phyloP scores from a whole-genome alignment of 352 stramenopile species.

The Globisporangium abappressorium region DNA sequence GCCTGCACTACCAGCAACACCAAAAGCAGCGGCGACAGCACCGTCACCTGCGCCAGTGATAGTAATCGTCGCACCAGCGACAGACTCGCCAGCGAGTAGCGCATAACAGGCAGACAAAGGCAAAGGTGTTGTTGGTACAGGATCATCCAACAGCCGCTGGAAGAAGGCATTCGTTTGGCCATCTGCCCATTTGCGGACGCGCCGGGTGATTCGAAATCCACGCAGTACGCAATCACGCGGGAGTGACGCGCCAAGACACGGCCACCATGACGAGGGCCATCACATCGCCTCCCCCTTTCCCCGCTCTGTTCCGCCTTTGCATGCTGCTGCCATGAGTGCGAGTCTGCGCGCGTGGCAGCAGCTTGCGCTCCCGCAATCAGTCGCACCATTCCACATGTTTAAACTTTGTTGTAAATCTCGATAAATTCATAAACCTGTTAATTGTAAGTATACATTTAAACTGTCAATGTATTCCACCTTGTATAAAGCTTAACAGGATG shows the following conservation, averaged over 20 bases:
- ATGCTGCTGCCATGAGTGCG: not conserved
- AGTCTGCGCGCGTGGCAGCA: not conserved
- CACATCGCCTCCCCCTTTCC: not conserved
- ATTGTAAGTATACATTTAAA: too few species aligned
- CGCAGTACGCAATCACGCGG: conserved; percentile 1
- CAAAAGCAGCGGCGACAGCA: not conserved
- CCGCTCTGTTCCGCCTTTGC: not conserved
- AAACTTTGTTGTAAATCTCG: not conserved
- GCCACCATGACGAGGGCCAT: too few species aligned
- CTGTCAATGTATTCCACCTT: not conserved
- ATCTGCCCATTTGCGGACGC: not conserved
- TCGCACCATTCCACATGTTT: not conserved
- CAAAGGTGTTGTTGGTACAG: not conserved
- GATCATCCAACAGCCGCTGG: not conserved
- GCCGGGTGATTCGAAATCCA: not conserved
- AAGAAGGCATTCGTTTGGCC: not conserved
- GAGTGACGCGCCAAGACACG: not conserved
- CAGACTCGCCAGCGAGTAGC: not conserved
- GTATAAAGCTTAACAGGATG: not conserved
- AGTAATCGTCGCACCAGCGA: not conserved
- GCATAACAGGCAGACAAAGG: not conserved
- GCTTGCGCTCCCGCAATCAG: conserved; percentile 1
- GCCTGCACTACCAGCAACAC: not conserved
- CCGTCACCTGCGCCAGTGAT: not conserved
- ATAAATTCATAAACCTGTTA: too few species aligned